phyloP scores from a whole-genome alignment of 306 rosid species.

The Betula pendula region DNA sequence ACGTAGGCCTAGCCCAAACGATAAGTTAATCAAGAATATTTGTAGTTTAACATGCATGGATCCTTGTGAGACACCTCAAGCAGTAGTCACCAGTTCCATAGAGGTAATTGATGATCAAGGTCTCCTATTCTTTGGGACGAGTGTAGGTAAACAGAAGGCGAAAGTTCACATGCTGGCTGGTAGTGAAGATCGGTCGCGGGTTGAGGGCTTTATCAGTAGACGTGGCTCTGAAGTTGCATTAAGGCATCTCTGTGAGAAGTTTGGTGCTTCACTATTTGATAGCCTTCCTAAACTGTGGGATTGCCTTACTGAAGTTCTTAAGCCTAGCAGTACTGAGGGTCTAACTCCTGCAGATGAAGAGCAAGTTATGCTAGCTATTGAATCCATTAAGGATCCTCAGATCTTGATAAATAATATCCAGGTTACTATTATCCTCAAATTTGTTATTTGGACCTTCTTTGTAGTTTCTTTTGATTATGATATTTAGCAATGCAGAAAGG shows the following conservation, averaged over 20 bases:
- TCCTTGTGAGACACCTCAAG: conserved; percentile 94
- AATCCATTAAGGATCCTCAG: conserved; percentile 76
- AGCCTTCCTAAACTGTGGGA: conserved; percentile 98
- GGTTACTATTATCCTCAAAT: conserved; percentile 47
- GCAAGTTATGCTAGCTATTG: conserved; percentile 40
- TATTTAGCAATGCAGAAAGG: background rate
- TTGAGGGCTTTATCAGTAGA: conserved; percentile 91
- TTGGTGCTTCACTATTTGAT: conserved; percentile 71
- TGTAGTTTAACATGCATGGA: conserved; percentile 88
- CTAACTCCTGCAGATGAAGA: conserved; percentile 39
- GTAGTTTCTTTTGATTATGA: background rate
- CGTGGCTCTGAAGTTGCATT: conserved; percentile 91
- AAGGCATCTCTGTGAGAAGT: conserved; percentile 81
- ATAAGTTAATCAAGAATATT: conserved; percentile 85
- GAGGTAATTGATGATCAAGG: conserved; percentile 90
- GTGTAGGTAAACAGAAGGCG: conserved; percentile 60
- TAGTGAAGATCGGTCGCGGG: conserved; percentile 80
- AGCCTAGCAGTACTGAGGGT: conserved; percentile 54
- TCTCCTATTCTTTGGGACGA: conserved; percentile 60
- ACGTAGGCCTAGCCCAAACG: conserved; percentile 91
- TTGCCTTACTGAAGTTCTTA: conserved; percentile 90
- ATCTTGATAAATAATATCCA: conserved; percentile 88
- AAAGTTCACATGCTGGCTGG: conserved; percentile 71
- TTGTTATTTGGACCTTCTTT: background rate
- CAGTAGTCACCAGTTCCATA: conserved; percentile 66